These are phyloP conservation scores for Ceratocystis albifundus DNA, from an alignment of 2,329 filamentous ascomycete species.

Conservation along the genomic window DNA sequence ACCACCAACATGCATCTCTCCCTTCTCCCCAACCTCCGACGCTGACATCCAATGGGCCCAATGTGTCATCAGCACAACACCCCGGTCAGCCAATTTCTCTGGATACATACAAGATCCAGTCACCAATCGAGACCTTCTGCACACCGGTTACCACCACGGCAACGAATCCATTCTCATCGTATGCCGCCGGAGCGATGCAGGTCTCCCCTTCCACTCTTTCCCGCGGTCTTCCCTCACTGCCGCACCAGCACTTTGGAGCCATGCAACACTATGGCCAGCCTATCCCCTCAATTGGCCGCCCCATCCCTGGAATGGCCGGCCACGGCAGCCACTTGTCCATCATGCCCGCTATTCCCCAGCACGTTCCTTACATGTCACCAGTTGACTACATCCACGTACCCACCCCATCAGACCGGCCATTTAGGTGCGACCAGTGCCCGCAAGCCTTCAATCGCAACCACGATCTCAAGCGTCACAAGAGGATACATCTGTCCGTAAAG, in stretches of 20 bases:
- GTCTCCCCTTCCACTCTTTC: not conserved
- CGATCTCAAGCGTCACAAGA: conserved; percentile 88
- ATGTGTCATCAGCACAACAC: not conserved
- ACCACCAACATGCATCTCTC: conserved; percentile 1
- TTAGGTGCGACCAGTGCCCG: conserved; percentile 84
- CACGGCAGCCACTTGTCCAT: conserved; percentile 61
- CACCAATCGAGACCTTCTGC: conserved; percentile 21
- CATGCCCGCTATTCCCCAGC: conserved; percentile 44
- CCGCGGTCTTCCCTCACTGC: conserved; percentile 12
- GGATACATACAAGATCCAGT: conserved; percentile 22
- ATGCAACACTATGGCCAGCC: not conserved
- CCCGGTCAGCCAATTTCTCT: conserved; percentile 5
- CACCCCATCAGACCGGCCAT: conserved; percentile 61
- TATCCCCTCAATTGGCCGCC: conserved; percentile 33
- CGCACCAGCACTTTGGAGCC: not conserved
- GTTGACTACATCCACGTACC: conserved; percentile 37
- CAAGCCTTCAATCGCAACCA: conserved; percentile 96
- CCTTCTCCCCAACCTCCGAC: conserved; percentile 19
- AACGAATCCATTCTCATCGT: conserved; percentile 14
- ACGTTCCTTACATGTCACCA: conserved; percentile 33
- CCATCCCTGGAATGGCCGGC: conserved; percentile 66
- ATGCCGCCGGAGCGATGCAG: conserved; percentile 6
- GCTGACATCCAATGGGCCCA: conserved; percentile 25
- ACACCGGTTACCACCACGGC: conserved; percentile 13
- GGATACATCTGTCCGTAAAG: conserved; percentile 90